These are phyloP conservation scores for Quercus phellos DNA, from an alignment of 331 rosid species.

Conservation along the genomic window DNA sequence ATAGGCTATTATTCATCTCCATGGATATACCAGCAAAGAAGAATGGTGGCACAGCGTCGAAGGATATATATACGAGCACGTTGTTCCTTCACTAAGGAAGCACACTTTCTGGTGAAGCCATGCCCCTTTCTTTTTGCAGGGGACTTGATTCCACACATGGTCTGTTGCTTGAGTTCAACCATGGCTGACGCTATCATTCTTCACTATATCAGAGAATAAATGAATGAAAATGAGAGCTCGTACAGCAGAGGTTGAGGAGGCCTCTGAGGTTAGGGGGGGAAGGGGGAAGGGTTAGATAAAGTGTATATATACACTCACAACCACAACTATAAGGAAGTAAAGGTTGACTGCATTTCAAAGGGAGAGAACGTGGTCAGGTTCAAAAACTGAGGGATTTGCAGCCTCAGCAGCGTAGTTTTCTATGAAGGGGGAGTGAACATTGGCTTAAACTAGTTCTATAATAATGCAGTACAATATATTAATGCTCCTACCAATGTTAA, in stretches of 20 bases:
- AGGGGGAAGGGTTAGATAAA: neutral
- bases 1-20: constrained; percentile 59
- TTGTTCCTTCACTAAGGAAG: constrained; percentile 74
- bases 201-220: neutral
- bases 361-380: constrained; percentile 78
- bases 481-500: constrained; percentile 29
- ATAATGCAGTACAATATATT: constrained; percentile 16
- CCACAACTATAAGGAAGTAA: neutral
- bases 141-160: constrained; percentile 21
- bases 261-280: constrained; percentile 11
- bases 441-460: constrained; percentile 23
- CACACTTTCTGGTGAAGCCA: constrained; percentile 60
- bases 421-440: constrained; percentile 68
- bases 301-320: constrained; percentile 23
- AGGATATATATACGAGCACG: constrained; percentile 90
- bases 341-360: constrained; percentile 35
- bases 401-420: constrained; percentile 38
- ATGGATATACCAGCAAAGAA: constrained; percentile 87
- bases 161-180: constrained; percentile 41
- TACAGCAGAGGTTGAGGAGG: constrained; percentile 28
- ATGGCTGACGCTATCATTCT: constrained; percentile 15
- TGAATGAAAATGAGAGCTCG: constrained; percentile 18
- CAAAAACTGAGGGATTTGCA: constrained; percentile 76
- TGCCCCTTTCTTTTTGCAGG: constrained; percentile 39
- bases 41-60: constrained; percentile 94